Evolutionary conservation across 164 flowering plant genomes (phyloP).

Genomic region (Cinnamomum chago): DNA sequence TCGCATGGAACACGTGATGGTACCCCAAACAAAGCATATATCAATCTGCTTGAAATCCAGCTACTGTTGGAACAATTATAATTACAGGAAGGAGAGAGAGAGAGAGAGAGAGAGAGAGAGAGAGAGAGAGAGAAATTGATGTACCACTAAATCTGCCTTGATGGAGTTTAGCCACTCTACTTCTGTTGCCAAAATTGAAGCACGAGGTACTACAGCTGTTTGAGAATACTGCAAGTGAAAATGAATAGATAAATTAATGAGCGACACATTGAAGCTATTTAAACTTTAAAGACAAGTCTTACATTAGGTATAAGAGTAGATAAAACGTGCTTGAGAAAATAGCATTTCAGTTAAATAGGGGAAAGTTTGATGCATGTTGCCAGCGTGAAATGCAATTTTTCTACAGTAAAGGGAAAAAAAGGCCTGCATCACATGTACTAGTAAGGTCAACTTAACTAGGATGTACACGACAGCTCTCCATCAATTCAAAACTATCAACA

Average conservation of each 20-base stretch:
- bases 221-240: conserved; percentile 56
- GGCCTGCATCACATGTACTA: not conserved
- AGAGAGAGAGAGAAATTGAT: not conserved
- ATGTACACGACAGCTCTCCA: not conserved
- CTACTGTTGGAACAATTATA: not conserved
- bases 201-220: conserved; percentile 90
- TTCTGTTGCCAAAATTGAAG: conserved; percentile 73
- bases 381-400: not conserved
- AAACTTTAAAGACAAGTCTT: not conserved
- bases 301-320: not conserved
- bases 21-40: not conserved
- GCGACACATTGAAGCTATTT: not conserved
- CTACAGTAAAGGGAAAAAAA: not conserved
- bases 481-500: not conserved
- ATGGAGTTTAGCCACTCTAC: conserved; percentile 87
- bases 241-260: not conserved
- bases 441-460: not conserved
- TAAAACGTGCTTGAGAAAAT: not conserved
- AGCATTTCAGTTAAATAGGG: not conserved
- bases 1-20: not conserved
- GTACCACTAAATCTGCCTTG: conserved; percentile 97
- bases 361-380: not conserved
- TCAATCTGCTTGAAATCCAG: not conserved
- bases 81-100: too few species aligned
- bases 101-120: not conserved